These are phyloP conservation scores for Lentinula aciculospora DNA, from an alignment of 768 basidiomycete genomes.

Conservation along the genomic window DNA sequence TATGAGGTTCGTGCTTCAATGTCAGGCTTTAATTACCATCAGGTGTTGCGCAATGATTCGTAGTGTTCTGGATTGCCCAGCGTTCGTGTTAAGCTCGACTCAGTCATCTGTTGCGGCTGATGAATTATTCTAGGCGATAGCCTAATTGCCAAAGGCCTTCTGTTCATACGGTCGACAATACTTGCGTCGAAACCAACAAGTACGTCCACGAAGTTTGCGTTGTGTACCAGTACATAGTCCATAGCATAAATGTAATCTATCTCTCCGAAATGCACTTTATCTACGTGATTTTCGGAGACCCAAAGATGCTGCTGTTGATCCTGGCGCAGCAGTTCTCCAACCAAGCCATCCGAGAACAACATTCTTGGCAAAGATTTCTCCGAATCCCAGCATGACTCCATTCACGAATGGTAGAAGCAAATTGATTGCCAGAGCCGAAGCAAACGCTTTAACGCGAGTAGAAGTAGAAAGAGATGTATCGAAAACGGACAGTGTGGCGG, in stretches of 20 bases:
- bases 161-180: background rate
- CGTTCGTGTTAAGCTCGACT: conserved; percentile 3
- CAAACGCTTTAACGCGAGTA: conserved; percentile 62
- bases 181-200: background rate
- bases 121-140: background rate
- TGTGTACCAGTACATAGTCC: no score
- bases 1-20: conserved; percentile 7
- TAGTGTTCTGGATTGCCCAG: background rate
- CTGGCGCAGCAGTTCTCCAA: conserved; percentile 33
- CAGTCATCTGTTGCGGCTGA: conserved; percentile 1
- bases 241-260: no score
- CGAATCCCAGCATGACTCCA: conserved; percentile 95
- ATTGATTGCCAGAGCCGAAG: conserved; percentile 79
- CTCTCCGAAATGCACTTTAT: background rate
- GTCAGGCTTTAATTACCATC: background rate
- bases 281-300: conserved; percentile 23
- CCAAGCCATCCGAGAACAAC: conserved; percentile 55
- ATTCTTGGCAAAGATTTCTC: conserved; percentile 86
- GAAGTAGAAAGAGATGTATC: conserved; percentile 59
- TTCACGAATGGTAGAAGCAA: conserved; percentile 85
- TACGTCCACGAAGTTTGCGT: no score
- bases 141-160: background rate
- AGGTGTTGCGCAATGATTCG: background rate
- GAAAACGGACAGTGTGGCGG: conserved; percentile 67
- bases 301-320: conserved; percentile 30